phyloP scores from a whole-genome alignment of 164 flowering plant genomes.

The Warburgia ugandensis region DNA sequence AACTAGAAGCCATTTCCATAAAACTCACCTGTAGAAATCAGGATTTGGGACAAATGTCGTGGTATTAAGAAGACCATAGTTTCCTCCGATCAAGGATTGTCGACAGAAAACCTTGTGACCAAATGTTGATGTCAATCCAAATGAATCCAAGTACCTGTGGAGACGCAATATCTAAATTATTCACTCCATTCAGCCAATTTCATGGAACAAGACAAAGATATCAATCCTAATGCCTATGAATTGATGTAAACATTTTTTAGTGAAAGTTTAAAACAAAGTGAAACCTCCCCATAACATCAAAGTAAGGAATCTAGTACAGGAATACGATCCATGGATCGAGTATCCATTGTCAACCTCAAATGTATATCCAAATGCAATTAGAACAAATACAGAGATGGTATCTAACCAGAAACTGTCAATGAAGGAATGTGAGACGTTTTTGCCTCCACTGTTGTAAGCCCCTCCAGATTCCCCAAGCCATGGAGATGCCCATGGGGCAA shows the following conservation, averaged over 20 bases:
- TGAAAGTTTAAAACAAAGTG: too few species aligned
- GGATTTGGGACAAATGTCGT: constrained; percentile 59
- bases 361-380: too few species aligned
- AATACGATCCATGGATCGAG: too few species aligned
- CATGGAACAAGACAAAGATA: background rate
- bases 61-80: constrained; percentile 68
- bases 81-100: constrained; percentile 68
- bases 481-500: constrained; percentile 45
- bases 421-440: constrained; percentile 40
- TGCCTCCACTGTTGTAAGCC: constrained; percentile 65
- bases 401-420: constrained; percentile 54
- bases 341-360: too few species aligned
- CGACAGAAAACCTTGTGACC: constrained; percentile 57
- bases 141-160: constrained; percentile 67
- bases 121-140: constrained; percentile 53
- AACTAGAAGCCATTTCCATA: background rate
- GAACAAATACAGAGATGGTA: background rate
- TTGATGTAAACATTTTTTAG: background rate
- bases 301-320: too few species aligned
- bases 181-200: background rate
- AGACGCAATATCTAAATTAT: background rate
- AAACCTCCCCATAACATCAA: too few species aligned
- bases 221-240: background rate
- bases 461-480: constrained; percentile 87
- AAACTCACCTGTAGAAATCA: constrained; percentile 51